These are phyloP conservation scores for Crepidotus sp. DNA, from an alignment of 1,284 basidiomycete genomes.

Conservation along the genomic window DNA sequence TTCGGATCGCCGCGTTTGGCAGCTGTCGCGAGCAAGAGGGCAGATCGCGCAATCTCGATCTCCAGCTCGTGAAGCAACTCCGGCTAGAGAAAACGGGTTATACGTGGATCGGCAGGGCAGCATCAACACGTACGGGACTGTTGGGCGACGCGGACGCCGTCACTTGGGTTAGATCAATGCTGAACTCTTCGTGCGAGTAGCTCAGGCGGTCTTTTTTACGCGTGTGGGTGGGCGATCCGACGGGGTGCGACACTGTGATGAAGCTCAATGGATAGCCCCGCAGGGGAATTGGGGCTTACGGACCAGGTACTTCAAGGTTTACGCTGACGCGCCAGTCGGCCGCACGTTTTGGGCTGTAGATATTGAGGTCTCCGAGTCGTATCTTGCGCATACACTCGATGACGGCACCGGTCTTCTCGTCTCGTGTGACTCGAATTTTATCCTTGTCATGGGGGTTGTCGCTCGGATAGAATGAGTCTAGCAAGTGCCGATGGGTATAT, in stretches of 20 bases:
- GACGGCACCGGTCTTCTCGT: constrained; percentile 65
- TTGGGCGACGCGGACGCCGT: constrained; percentile 40
- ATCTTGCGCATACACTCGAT: constrained; percentile 69
- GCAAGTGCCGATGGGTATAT: constrained; percentile 72
- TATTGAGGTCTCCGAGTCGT: constrained; percentile 80
- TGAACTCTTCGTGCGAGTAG: constrained; percentile 88
- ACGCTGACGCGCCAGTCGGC: constrained; percentile 94
- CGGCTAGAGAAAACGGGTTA: constrained; percentile 30
- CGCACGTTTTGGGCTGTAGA: constrained; percentile 72
- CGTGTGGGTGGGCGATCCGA: constrained; percentile 47
- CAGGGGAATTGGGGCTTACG: constrained; percentile 21
- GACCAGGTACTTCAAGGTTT: constrained; percentile 75
- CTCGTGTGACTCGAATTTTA: constrained; percentile 80
- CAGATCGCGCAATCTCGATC: constrained; percentile 57
- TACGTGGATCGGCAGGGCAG: not conserved
- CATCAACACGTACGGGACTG: constrained; percentile 36
- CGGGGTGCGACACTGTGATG: constrained; percentile 50
- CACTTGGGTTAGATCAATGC: constrained; percentile 92
- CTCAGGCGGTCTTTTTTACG: constrained; percentile 87
- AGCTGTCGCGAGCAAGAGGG: constrained; percentile 50
- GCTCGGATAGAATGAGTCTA: constrained; percentile 73
- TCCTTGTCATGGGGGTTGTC: constrained; percentile 42
- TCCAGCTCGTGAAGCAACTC: constrained; percentile 67
- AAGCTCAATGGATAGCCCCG: not conserved
- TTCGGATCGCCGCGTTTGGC: constrained; percentile 47